A percentile compares a stretch with the other conserved stretches of the same genome.
Evolutionary conservation across 805 yeast species (phyloP).

Genomic region (Starmerella sp.): DNA sequence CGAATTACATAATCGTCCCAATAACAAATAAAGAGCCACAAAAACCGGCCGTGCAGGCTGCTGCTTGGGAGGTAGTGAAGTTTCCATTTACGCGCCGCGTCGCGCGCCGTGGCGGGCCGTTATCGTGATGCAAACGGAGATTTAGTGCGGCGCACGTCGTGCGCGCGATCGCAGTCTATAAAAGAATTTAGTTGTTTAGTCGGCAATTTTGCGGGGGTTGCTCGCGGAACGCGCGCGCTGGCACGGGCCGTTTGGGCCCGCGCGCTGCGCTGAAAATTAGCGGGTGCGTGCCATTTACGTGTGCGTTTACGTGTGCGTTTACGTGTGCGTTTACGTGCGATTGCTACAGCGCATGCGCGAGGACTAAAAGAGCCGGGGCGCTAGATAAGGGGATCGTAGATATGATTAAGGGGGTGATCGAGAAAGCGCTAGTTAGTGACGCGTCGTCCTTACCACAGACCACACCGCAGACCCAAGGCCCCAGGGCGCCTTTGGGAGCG

Average conservation of each 20-base stretch:
- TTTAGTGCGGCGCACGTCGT: too few relatives aligned
- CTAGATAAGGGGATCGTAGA: not conserved
- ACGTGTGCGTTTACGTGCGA: not conserved
- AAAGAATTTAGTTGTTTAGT: not conserved
- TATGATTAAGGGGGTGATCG: not conserved
- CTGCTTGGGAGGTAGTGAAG: not conserved
- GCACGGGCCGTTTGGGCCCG: too few relatives aligned
- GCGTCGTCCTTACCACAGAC: not conserved
- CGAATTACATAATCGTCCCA: conserved; percentile 10
- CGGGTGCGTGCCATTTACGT: too few relatives aligned
- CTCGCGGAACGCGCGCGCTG: too few relatives aligned
- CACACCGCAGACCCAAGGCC: not conserved
- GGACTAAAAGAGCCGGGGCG: conserved; percentile 1
- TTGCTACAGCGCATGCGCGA: conserved; percentile 1
- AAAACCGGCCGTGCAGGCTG: not conserved
- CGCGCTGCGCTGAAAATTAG: too few relatives aligned
- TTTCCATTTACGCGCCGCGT: not conserved
- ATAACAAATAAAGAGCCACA: conserved; percentile 6
- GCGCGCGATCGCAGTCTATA: not conserved
- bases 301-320: too few relatives aligned
- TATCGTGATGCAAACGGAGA: not conserved
- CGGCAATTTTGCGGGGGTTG: not conserved
- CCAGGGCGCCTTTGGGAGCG: not conserved
- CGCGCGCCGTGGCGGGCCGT: not conserved
- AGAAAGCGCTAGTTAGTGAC: not conserved